A percentile compares a stretch with the other conserved stretches of the same genome.
phyloP scores from a whole-genome alignment of 129 eudicot species.

The Artemisia annua region DNA sequence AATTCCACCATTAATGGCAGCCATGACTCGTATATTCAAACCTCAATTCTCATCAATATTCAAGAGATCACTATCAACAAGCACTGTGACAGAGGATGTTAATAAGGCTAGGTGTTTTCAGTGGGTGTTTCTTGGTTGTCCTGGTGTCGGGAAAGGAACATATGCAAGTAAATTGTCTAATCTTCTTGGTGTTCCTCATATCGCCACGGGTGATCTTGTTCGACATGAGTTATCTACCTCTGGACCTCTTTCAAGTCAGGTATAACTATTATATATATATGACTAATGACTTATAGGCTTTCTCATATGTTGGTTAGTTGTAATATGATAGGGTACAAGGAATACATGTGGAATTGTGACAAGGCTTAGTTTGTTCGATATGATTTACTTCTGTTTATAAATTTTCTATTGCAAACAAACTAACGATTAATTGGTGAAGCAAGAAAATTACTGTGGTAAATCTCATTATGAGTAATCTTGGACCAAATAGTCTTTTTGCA shows the following conservation, averaged over 20 bases:
- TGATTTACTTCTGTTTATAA: too few species aligned
- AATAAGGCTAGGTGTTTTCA: slow-evolving; percentile 55
- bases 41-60: slow-evolving; percentile 21
- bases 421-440: too few species aligned
- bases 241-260: slow-evolving; percentile 77
- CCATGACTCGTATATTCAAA: slow-evolving; percentile 58
- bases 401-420: too few species aligned
- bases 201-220: slow-evolving; percentile 97
- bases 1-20: slow-evolving; percentile 61
- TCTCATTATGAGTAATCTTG: too few species aligned
- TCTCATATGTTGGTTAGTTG: too few species aligned
- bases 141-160: slow-evolving; percentile 92
- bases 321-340: too few species aligned
- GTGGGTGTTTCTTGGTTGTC: slow-evolving; percentile 88
- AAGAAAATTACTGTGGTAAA: too few species aligned
- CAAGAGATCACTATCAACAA: slow-evolving; percentile 40
- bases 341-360: too few species aligned
- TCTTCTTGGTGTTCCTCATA: slow-evolving; percentile 90
- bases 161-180: slow-evolving; percentile 74
- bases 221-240: slow-evolving; percentile 69
- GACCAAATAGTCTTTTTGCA: too few species aligned
- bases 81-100: slow-evolving; percentile 34
- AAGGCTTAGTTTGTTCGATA: too few species aligned
- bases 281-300: background rate
- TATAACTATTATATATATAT: slow-evolving; percentile 6